Conservation (phyloP, 1,284 basidiomycete species). For the Ganoderma boninense region DNA sequence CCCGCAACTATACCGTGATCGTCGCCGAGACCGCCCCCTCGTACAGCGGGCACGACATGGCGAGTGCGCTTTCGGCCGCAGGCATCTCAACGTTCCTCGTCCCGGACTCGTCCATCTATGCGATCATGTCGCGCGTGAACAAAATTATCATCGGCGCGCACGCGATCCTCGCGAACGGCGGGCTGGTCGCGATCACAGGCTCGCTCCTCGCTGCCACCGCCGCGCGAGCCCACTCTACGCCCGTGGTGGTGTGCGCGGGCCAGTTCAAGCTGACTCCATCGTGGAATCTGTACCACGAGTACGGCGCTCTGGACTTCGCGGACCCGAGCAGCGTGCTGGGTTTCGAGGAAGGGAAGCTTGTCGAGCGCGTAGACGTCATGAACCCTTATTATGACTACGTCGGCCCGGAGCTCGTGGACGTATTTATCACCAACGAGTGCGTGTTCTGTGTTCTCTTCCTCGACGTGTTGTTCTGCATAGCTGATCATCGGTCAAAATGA, state of each 20-base stretch:
- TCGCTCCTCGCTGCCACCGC: slow-evolving; percentile 88
- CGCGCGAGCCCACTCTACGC: slow-evolving; percentile 92
- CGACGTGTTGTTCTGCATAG: not conserved
- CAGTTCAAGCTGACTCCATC: slow-evolving; percentile 96
- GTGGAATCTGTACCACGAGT: slow-evolving; percentile 81
- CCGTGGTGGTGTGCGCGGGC: slow-evolving; percentile 93
- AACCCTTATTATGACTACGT: slow-evolving; percentile 97
- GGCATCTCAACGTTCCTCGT: slow-evolving; percentile 95
- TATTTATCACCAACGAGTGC: slow-evolving; percentile 97
- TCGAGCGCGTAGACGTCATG: slow-evolving; percentile 88
- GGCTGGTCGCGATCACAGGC: slow-evolving; percentile 90
- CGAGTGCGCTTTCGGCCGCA: slow-evolving; percentile 76
- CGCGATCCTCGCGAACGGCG: slow-evolving; percentile 94
- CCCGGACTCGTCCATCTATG: slow-evolving; percentile 94
- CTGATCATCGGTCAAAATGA: slow-evolving; percentile 13
- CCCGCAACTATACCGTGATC: slow-evolving; percentile 95
- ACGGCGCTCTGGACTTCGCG: slow-evolving; percentile 47
- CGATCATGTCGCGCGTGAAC: slow-evolving; percentile 96
- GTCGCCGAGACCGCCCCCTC: slow-evolving; percentile 95
- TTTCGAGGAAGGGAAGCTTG: slow-evolving; percentile 79
- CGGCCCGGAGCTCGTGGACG: slow-evolving; percentile 89
- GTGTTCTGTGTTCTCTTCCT: slow-evolving; percentile 44
- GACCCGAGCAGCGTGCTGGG: slow-evolving; percentile 86
- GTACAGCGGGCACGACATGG: slow-evolving; percentile 90
- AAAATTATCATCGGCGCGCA: slow-evolving; percentile 96